phyloP scores from a whole-genome alignment of 2,329 filamentous ascomycete species.

The Ophioceras dolichostomum region DNA sequence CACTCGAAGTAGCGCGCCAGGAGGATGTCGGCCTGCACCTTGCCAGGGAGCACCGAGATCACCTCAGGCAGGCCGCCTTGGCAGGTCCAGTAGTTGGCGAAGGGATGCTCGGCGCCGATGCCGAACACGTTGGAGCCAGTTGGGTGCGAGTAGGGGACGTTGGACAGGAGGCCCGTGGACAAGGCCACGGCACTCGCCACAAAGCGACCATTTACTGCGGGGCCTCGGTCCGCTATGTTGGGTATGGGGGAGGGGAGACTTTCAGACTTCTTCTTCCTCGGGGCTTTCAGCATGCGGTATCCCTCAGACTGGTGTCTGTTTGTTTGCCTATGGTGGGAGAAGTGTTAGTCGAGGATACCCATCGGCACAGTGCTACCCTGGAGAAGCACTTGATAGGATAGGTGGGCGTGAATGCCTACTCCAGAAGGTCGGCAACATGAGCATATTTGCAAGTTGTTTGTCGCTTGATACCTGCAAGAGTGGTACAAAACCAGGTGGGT shows the following conservation, averaged over 20 bases:
- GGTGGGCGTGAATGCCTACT: slow-evolving; percentile 47
- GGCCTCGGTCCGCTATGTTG: slow-evolving; percentile 43
- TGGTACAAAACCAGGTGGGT: no score
- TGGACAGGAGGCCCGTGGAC: slow-evolving; percentile 53
- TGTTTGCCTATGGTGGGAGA: no score
- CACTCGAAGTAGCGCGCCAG: slow-evolving; percentile 52
- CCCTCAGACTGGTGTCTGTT: no score
- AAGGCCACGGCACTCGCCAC: slow-evolving; percentile 25
- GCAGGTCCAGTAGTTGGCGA: slow-evolving; percentile 78
- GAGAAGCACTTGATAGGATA: no score
- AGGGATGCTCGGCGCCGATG: slow-evolving; percentile 67
- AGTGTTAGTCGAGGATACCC: no score
- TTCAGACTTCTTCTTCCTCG: slow-evolving; percentile 35
- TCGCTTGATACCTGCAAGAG: slow-evolving; percentile 49
- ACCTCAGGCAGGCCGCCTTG: slow-evolving; percentile 65
- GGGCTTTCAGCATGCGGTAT: slow-evolving; percentile 44
- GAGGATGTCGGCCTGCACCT: slow-evolving; percentile 62
- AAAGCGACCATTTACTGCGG: slow-evolving; percentile 27
- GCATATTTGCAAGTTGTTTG: slow-evolving; percentile 68
- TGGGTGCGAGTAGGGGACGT: slow-evolving; percentile 59
- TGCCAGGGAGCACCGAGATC: slow-evolving; percentile 62
- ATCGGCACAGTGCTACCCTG: no score
- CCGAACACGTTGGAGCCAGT: slow-evolving; percentile 69
- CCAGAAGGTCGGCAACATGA: slow-evolving; percentile 62
- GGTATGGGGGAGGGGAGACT: slow-evolving; percentile 30